These are phyloP conservation scores for Raddia guianensis DNA, from an alignment of 176 grass and related monocot genomes.

Conservation along the genomic window DNA sequence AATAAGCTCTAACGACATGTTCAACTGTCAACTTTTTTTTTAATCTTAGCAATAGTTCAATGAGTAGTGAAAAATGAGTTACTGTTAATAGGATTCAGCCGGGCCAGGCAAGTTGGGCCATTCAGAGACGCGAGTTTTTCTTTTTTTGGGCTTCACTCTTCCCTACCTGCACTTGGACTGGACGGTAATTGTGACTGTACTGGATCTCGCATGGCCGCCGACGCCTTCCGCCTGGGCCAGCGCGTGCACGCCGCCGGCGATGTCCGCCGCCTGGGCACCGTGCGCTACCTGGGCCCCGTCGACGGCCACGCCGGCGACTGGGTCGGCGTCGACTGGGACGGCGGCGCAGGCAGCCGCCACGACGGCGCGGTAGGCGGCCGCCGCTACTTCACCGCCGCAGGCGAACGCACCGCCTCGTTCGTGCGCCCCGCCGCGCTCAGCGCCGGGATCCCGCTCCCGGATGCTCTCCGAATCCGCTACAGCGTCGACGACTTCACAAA, in stretches of 20 bases:
- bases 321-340: slow-evolving; percentile 94
- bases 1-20: too few species aligned
- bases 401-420: slow-evolving; percentile 69
- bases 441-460: slow-evolving; percentile 70
- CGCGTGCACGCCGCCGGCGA: slow-evolving; percentile 77
- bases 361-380: slow-evolving; percentile 62
- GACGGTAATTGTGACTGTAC: too few species aligned
- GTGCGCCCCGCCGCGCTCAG: slow-evolving; percentile 65
- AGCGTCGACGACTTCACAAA: slow-evolving; percentile 70
- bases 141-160: too few species aligned
- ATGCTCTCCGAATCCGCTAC: slow-evolving; percentile 70
- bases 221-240: slow-evolving; percentile 52
- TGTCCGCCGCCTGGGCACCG: slow-evolving; percentile 61
- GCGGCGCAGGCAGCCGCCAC: slow-evolving; percentile 66
- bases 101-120: too few species aligned
- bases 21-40: too few species aligned
- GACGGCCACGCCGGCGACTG: slow-evolving; percentile 64
- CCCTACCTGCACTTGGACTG: too few species aligned
- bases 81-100: too few species aligned
- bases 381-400: slow-evolving; percentile 60
- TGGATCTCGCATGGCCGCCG: slow-evolving; percentile 16
- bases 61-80: too few species aligned
- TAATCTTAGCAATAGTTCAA: too few species aligned
- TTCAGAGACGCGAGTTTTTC: too few species aligned
- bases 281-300: slow-evolving; percentile 66